phyloP scores from a whole-genome alignment of 257 asterid genomes.

The Parsonsia alboflavescens region DNA sequence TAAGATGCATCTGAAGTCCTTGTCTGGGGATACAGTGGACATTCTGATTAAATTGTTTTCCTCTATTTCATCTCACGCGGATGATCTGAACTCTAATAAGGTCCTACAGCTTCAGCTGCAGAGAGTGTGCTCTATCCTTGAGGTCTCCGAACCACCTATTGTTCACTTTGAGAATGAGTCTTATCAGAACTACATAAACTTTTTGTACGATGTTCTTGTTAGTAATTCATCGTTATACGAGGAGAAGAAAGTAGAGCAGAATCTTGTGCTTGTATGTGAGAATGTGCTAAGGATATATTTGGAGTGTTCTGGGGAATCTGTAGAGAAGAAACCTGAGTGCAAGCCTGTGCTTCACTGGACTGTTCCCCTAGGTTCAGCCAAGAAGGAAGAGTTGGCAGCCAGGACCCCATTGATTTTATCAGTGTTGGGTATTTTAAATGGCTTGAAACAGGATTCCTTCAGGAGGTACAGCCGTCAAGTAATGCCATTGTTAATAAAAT shows the following conservation, averaged over 20 bases:
- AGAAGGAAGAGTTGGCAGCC: slow-evolving; percentile 90
- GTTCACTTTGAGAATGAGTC: slow-evolving; percentile 91
- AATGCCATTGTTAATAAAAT: slow-evolving; percentile 71
- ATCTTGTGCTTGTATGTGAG: slow-evolving; percentile 71
- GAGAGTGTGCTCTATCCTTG: slow-evolving; percentile 59
- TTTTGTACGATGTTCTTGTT: slow-evolving; percentile 57
- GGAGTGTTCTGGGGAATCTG: slow-evolving; percentile 55
- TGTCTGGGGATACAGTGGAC: slow-evolving; percentile 36
- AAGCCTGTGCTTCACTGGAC: slow-evolving; percentile 40
- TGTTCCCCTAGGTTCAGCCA: slow-evolving; percentile 82
- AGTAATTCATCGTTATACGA: slow-evolving; percentile 38
- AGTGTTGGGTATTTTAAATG: slow-evolving; percentile 57
- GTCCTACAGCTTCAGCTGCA: slow-evolving; percentile 55
- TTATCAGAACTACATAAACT: slow-evolving; percentile 57
- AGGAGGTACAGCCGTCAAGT: slow-evolving; percentile 47
- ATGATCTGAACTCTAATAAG: slow-evolving; percentile 54
- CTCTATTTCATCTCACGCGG: slow-evolving; percentile 65
- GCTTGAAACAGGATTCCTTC: slow-evolving; percentile 49
- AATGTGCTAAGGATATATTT: slow-evolving; percentile 60
- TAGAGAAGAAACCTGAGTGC: slow-evolving; percentile 22
- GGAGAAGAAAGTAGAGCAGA: slow-evolving; percentile 56
- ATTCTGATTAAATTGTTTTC: slow-evolving; percentile 49
- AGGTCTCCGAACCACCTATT: slow-evolving; percentile 82
- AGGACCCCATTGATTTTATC: slow-evolving; percentile 62
- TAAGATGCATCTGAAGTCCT: slow-evolving; percentile 54